Base-by-base conservation (phyloP, 441 rosid species). In the Corymbia citriodora region DNA sequence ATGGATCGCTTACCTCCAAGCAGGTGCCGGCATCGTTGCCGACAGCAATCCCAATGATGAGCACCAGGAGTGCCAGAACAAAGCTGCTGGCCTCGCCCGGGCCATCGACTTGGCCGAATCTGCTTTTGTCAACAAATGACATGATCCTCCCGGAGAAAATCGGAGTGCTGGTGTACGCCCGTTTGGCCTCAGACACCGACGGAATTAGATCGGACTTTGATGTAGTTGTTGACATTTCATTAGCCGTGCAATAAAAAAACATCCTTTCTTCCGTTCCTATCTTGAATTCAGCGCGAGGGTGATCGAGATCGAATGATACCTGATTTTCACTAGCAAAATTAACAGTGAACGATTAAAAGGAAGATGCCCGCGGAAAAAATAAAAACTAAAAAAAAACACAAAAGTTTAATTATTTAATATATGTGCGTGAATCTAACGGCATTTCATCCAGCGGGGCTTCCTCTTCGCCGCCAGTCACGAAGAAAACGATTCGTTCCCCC, bases 1-100 rank as follows among this genome's bases (percentile, higher is more conserved):
- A 90, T 97, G 99, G 99, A 91, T 95, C 15, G 99, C 97, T 74
- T 92, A 96, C 91, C 96, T 96, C n/a, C 99, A 97, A 92, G 97
- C 98, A 11, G 97, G 99, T 2, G 98, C 97, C 0, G 94, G 91
- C 61, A 83, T 90, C 45, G 91, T 90, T 0, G 91, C 90, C 18
- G 90, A 90, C 88, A 90, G 91, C 4, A 18, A 49, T 5, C 91
- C 91, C 1, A 86, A 90, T 0, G 91, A 90, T 1, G 91, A 90
- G 90, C 90, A 90, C 79, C 88, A 40, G 52, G 91, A 90, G 54
- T 90, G 91, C 68, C 88, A 88, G 88, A 90, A 88, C 88, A 90
- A 90, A 85, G 91, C 90, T 0, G 91, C 91, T 4, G 91, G 88
- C 27, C 97, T 96, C 33, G 96, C 98, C 57, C 96, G 97, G 15